phyloP scores from a whole-genome alignment of 2,329 filamentous ascomycete species.

The Metarhizium guizhouense region DNA sequence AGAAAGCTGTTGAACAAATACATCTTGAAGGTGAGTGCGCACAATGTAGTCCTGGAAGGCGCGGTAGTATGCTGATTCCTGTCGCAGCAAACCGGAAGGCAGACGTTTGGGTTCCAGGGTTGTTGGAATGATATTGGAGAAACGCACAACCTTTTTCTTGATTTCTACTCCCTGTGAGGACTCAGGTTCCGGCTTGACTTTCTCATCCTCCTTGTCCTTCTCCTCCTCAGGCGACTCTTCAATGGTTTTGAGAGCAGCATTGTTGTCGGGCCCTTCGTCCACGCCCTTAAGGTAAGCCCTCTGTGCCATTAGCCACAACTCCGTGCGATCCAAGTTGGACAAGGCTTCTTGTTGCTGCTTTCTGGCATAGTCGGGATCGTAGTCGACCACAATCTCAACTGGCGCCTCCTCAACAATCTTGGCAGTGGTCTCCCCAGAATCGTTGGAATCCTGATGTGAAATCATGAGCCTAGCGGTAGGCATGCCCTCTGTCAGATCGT shows the following conservation, averaged over 20 bases:
- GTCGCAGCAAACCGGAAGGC: conserved; percentile 41
- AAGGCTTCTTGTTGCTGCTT: conserved; percentile 63
- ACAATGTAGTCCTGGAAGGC: conserved; percentile 72
- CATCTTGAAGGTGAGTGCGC: conserved; percentile 58
- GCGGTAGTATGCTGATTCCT: conserved; percentile 77
- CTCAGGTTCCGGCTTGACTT: conserved; percentile 13
- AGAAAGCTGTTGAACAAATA: conserved; percentile 74
- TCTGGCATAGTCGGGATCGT: conserved; percentile 65
- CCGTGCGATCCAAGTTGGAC: conserved; percentile 75
- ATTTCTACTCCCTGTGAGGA: conserved; percentile 14
- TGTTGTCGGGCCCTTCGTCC: conserved; percentile 32
- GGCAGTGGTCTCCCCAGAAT: conserved; percentile 19
- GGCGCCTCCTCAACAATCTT: conserved; percentile 44
- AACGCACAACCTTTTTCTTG: conserved; percentile 68
- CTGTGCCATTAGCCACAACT: conserved; percentile 78
- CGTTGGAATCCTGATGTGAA: conserved; percentile 21
- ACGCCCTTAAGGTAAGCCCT: conserved; percentile 65
- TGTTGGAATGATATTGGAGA: conserved; percentile 46
- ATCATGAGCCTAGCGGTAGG: conserved; percentile 52
- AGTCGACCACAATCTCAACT: conserved; percentile 59
- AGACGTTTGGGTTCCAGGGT: conserved; percentile 39
- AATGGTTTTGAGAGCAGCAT: conserved; percentile 27
- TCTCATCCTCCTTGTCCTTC: conserved; percentile 13
- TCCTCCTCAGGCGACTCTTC: conserved; percentile 25
- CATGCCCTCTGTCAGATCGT: conserved; percentile 49